Conservation (phyloP, 805 yeast genomes). For the Debaryomyces hansenii region DNA sequence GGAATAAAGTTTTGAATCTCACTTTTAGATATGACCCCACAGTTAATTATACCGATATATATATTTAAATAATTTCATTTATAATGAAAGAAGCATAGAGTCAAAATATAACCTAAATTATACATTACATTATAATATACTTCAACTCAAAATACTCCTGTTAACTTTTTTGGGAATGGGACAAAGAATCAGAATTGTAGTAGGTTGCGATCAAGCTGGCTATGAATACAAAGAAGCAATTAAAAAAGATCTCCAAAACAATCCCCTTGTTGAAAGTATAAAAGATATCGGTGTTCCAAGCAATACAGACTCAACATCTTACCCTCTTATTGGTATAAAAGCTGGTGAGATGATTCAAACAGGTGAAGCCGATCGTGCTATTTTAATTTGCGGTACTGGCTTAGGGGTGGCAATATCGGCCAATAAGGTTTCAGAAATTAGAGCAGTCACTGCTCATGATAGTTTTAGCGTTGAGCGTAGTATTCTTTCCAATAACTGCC, state of each 20-base stretch:
- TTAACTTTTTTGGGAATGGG: neutral
- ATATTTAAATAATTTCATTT: too few relatives aligned
- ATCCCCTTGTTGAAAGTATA: constrained; percentile 28
- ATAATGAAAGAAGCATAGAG: too few relatives aligned
- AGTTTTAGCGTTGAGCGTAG: constrained; percentile 47
- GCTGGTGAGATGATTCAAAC: constrained; percentile 41
- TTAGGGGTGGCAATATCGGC: constrained; percentile 51
- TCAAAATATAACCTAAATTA: too few relatives aligned
- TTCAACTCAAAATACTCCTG: too few relatives aligned
- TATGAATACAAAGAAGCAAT: constrained; percentile 41
- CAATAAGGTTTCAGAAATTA: constrained; percentile 46
- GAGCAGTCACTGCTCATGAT: constrained; percentile 52
- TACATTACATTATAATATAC: too few relatives aligned
- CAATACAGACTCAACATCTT: constrained; percentile 34
- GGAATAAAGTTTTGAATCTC: neutral
- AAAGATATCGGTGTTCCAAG: constrained; percentile 41
- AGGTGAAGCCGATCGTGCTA: constrained; percentile 46
- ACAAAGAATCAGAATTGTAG: constrained; percentile 23
- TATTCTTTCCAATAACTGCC: constrained; percentile 44
- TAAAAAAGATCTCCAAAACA: constrained; percentile 30
- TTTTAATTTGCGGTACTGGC: constrained; percentile 50
- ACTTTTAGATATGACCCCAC: too few relatives aligned
- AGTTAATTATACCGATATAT: too few relatives aligned
- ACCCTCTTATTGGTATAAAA: constrained; percentile 44
- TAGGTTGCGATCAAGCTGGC: constrained; percentile 49